A percentile compares a stretch with the other conserved stretches of the same genome.
phyloP scores from a whole-genome alignment of 352 stramenopile species.

The Globisporangium perplexum region DNA sequence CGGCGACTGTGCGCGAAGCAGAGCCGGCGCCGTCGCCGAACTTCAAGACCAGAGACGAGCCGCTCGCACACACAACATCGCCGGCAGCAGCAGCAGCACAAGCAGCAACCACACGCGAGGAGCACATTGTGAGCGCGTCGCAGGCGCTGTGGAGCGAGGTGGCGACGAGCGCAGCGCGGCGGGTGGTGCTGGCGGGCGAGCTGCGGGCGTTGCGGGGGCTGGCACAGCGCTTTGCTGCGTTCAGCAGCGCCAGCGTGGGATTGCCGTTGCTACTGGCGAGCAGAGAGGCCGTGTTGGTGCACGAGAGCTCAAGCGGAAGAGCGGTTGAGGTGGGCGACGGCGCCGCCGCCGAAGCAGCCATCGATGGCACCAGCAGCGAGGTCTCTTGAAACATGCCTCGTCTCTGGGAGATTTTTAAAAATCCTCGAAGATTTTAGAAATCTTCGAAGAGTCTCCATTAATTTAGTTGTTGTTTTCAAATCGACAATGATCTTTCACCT shows the following conservation, averaged over 20 bases:
- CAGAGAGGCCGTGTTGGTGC: no score
- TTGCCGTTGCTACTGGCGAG: not conserved
- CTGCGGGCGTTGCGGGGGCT: not conserved
- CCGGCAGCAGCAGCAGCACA: no score
- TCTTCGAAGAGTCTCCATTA: no score
- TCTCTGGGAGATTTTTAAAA: no score
- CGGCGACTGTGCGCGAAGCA: not conserved
- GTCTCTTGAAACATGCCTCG: no score
- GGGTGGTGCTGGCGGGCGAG: not conserved
- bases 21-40: not conserved
- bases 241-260: not conserved
- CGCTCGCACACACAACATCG: constrained; percentile 1
- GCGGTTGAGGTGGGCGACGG: no score
- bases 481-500: no score
- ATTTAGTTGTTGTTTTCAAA: no score
- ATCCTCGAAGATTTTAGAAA: no score
- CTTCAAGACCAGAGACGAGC: not conserved
- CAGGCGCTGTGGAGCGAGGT: not conserved
- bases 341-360: no score
- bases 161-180: not conserved
- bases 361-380: no score
- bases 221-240: not conserved
- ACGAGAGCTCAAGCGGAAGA: not conserved
- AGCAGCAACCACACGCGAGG: not conserved
- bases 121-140: not conserved